Conservation (phyloP, 2,329 filamentous ascomycete genomes). For the Hymenoscyphus fraxineus region DNA sequence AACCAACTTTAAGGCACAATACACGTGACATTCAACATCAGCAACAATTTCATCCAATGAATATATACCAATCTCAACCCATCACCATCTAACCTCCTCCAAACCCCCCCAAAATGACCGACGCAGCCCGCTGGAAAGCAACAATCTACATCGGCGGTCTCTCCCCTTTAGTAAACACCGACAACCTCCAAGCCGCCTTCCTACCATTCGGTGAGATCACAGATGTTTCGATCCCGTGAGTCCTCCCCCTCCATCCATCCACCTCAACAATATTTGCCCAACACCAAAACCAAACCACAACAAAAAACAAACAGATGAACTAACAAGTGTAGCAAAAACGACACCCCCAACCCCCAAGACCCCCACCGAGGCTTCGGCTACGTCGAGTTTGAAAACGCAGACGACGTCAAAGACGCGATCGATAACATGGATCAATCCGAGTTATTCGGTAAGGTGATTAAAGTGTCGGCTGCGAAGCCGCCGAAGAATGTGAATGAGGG, state of each 20-base stretch:
- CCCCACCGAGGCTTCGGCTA: constrained; percentile 92
- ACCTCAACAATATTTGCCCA: no score
- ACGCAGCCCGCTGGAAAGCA: constrained; percentile 78
- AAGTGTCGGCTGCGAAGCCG: constrained; percentile 86
- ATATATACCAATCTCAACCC: background rate
- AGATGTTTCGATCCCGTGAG: constrained; percentile 74
- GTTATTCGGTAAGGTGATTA: constrained; percentile 87
- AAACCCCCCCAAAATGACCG: constrained; percentile 59
- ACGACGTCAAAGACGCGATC: constrained; percentile 90
- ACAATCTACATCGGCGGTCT: constrained; percentile 92
- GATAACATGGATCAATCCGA: constrained; percentile 99
- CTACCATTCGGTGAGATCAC: constrained; percentile 95
- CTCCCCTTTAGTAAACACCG: constrained; percentile 69
- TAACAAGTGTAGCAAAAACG: constrained; percentile 58
- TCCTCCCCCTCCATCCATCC: constrained; percentile 1
- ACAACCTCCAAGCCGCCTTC: constrained; percentile 83
- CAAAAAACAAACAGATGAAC: constrained; percentile 2
- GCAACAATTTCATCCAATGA: background rate
- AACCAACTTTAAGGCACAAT: no score
- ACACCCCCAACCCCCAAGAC: constrained; percentile 72
- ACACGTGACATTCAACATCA: background rate
- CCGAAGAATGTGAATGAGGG: constrained; percentile 87
- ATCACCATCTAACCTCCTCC: background rate
- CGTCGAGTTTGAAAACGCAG: constrained; percentile 83
- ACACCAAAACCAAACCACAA: no score